These are phyloP conservation scores for Boletus eberwhitei DNA, from an alignment of 768 basidiomycete species.

Conservation along the genomic window DNA sequence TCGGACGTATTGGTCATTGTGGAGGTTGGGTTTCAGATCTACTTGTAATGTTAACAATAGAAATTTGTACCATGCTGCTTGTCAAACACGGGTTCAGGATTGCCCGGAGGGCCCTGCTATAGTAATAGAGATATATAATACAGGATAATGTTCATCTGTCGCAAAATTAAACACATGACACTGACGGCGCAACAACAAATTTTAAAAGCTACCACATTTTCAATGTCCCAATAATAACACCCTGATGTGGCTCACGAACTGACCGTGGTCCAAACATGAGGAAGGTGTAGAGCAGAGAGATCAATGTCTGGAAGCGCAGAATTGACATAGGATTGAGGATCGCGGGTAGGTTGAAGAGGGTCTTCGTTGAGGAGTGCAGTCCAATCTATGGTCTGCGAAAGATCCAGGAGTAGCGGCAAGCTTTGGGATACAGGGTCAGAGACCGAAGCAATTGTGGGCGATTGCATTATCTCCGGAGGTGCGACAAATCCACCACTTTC, in stretches of 20 bases:
- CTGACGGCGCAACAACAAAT: not conserved
- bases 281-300: conserved; percentile 7
- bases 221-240: not conserved
- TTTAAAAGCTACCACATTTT: not conserved
- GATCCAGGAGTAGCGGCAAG: not conserved
- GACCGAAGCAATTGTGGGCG: not conserved
- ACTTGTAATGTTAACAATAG: no score
- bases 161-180: not conserved
- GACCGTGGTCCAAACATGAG: not conserved
- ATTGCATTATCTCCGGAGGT: not conserved
- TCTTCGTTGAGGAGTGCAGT: conserved; percentile 2
- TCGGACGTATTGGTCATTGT: no score
- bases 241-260: not conserved
- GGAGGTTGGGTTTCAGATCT: no score
- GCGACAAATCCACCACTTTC: not conserved
- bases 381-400: conserved; percentile 13
- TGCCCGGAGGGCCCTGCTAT: no score
- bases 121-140: not conserved
- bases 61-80: no score
- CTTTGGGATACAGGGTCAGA: not conserved
- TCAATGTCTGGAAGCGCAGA: conserved; percentile 4
- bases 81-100: no score
- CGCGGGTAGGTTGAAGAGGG: not conserved
- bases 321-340: not conserved
- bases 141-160: not conserved